phyloP scores from a whole-genome alignment of 495 filamentous ascomycete species.

The Astrocystis sublimbata region DNA sequence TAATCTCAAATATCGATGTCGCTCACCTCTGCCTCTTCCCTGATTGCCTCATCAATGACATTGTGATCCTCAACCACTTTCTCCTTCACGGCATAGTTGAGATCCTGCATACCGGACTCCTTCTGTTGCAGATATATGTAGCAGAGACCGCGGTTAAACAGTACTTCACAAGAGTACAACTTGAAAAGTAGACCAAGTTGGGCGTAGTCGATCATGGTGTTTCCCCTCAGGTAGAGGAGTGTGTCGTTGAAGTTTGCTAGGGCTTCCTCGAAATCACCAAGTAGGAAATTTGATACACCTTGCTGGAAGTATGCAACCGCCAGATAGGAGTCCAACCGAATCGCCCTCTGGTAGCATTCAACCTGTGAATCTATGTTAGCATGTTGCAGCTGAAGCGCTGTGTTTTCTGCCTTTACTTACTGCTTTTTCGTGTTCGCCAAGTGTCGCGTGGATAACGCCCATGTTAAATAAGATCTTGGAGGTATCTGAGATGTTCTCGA shows the following conservation, averaged over 20 bases:
- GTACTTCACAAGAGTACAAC: conserved; percentile 93
- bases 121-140: conserved; percentile 96
- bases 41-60: conserved; percentile 96
- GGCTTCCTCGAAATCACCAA: conserved; percentile 97
- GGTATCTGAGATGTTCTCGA: conserved; percentile 87
- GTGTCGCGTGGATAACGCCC: conserved; percentile 94
- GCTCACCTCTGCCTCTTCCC: conserved; percentile 84
- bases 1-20: not conserved
- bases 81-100: conserved; percentile 91
- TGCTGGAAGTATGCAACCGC: conserved; percentile 99
- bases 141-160: conserved; percentile 97
- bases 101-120: conserved; percentile 84
- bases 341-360: conserved; percentile 89
- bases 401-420: conserved; percentile 61
- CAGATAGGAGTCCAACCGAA: conserved; percentile 88
- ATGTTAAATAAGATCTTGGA: conserved; percentile 99
- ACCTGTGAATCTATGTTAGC: conserved; percentile 57
- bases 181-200: conserved; percentile 96
- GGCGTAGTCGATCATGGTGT: conserved; percentile 97
- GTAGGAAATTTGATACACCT: conserved; percentile 95
- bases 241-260: conserved; percentile 99
- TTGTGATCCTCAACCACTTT: conserved; percentile 93
- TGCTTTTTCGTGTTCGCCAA: conserved; percentile 95
- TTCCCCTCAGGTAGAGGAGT: conserved; percentile 89
- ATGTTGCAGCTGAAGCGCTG: not conserved